Evolutionary conservation across 495 filamentous ascomycete genomes (phyloP).

Genomic region (Parachaetomium inaequale): DNA sequence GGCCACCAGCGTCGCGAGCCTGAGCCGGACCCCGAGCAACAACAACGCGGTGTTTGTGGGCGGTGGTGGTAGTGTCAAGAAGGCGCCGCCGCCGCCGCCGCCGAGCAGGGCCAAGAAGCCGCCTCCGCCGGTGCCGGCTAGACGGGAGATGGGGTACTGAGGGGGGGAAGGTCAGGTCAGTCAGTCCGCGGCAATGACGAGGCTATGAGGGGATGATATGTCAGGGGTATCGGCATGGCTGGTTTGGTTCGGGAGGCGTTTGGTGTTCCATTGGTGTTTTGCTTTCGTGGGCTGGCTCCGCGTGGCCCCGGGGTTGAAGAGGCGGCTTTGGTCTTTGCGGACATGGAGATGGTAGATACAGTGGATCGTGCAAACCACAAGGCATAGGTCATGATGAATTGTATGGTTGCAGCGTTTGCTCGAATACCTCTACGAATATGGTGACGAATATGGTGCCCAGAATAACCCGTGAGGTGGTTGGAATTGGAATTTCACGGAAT

Average conservation of each 20-base stretch:
- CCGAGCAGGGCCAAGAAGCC: constrained; percentile 79
- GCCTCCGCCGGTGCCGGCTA: constrained; percentile 57
- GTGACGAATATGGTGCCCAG: no score
- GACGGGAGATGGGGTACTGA: constrained; percentile 38
- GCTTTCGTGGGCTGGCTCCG: constrained; percentile 18
- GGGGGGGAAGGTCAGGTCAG: no score
- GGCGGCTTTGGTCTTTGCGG: neutral
- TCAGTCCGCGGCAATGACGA: no score
- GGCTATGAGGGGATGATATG: neutral
- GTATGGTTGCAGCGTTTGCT: neutral
- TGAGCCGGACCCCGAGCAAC: constrained; percentile 52
- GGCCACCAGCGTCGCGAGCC: constrained; percentile 59
- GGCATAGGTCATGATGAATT: neutral
- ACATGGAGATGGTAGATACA: neutral
- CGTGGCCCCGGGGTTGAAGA: neutral
- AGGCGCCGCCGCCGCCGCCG: constrained; percentile 75
- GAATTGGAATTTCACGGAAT: no score
- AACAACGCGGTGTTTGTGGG: constrained; percentile 43
- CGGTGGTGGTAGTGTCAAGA: constrained; percentile 29
- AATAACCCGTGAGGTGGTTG: no score
- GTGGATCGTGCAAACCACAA: neutral
- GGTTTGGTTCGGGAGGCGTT: neutral
- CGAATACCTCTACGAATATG: neutral
- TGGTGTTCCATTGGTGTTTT: neutral
- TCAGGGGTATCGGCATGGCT: neutral